A percentile compares a stretch with the other conserved stretches of the same genome.
phyloP scores from a whole-genome alignment of 2,329 filamentous ascomycete genomes.

The Didymella keratinophila region DNA sequence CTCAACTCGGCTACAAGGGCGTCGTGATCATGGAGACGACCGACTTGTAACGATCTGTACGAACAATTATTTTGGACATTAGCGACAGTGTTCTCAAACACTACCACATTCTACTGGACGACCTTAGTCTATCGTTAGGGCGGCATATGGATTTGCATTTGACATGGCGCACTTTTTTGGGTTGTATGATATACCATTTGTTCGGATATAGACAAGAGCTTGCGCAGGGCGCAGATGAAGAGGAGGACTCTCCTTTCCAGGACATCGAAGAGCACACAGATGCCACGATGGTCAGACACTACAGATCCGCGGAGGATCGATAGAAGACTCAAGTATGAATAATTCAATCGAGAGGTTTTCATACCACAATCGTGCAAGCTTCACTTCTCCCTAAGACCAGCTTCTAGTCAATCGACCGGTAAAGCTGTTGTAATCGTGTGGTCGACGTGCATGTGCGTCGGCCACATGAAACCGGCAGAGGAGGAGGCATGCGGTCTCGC shows the following conservation, averaged over 20 bases:
- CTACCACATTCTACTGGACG: constrained; percentile 10
- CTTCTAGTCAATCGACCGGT: background rate
- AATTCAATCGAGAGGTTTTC: constrained; percentile 3
- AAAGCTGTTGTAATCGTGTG: background rate
- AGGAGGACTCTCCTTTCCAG: background rate
- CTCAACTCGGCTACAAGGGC: constrained; percentile 32
- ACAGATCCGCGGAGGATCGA: background rate
- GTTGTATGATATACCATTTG: constrained; percentile 22
- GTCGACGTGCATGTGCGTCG: constrained; percentile 3
- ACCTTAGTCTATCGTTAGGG: constrained; percentile 7
- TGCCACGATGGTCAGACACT: constrained; percentile 10
- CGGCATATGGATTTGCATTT: constrained; percentile 17
- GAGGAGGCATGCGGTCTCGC: background rate
- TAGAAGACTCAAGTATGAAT: constrained; percentile 1
- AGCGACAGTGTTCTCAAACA: constrained; percentile 30
- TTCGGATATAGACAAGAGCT: constrained; percentile 1
- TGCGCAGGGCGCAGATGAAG: constrained; percentile 9
- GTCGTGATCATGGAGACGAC: constrained; percentile 27
- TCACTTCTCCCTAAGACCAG: background rate
- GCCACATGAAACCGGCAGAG: constrained; percentile 2
- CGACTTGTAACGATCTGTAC: constrained; percentile 14
- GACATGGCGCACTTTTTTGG: constrained; percentile 9
- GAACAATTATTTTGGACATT: constrained; percentile 30
- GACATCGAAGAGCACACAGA: constrained; percentile 14
- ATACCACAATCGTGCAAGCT: background rate